Conservation (phyloP, 225 moss, liverwort and hornwort species). For the Marchantia polymorpha region DNA sequence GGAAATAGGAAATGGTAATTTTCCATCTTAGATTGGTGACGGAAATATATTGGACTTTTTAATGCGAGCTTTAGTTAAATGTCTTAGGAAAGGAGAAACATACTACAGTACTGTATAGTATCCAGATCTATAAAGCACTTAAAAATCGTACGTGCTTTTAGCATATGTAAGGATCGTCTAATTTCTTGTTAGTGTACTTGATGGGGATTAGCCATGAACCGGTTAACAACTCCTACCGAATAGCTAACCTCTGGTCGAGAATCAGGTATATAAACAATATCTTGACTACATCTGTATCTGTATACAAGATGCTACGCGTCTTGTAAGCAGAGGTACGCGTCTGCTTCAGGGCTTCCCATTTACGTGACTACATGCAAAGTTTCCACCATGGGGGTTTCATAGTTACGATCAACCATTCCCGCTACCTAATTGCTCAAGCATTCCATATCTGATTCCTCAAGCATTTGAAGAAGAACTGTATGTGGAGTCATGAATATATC, state of each 20-base stretch:
- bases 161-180: neutral
- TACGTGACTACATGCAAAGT: neutral
- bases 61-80: too few relatives aligned
- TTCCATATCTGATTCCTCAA: neutral
- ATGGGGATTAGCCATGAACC: neutral
- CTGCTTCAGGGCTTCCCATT: neutral
- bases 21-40: neutral
- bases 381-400: neutral
- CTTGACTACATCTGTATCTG: neutral
- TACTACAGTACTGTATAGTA: too few relatives aligned
- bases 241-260: neutral
- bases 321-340: neutral
- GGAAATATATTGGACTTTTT: neutral
- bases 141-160: too few relatives aligned
- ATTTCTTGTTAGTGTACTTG: neutral
- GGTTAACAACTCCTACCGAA: neutral
- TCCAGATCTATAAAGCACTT: neutral
- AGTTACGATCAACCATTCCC: neutral
- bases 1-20: too few relatives aligned
- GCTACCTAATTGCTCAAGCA: neutral
- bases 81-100: too few relatives aligned
- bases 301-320: too few relatives aligned
- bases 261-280: neutral
- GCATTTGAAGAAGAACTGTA: neutral
- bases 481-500: neutral